Percentiles rank a stretch among this genome's conserved stretches.
These are phyloP conservation scores for Aspergillus mulundensis DNA, from an alignment of 495 filamentous ascomycete genomes.

Conservation along the genomic window DNA sequence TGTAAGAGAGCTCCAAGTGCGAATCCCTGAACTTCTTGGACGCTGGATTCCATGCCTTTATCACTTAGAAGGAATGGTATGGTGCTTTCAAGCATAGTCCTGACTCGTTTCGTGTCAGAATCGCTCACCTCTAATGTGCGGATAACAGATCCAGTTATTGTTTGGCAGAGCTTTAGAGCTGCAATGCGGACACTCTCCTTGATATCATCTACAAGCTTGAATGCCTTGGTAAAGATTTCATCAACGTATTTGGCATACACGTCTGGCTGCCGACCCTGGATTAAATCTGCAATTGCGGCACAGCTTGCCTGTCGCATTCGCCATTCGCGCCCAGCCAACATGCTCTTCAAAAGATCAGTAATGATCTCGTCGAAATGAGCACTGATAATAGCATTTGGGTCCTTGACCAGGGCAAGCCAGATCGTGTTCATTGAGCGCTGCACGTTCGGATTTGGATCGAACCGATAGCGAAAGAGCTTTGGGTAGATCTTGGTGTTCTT, in stretches of 20 bases:
- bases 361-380: conserved; percentile 80
- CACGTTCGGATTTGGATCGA: conserved; percentile 90
- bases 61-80: conserved; percentile 89
- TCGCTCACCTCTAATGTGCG: conserved; percentile 79
- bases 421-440: conserved; percentile 95
- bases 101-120: conserved; percentile 61
- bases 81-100: conserved; percentile 73
- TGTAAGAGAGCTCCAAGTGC: conserved; percentile 73
- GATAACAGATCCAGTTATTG: conserved; percentile 75
- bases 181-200: conserved; percentile 83
- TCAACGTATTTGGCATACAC: conserved; percentile 80
- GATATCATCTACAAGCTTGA: conserved; percentile 86
- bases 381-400: conserved; percentile 67
- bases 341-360: conserved; percentile 75
- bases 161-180: conserved; percentile 75
- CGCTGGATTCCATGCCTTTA: conserved; percentile 80
- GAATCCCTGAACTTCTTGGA: conserved; percentile 75
- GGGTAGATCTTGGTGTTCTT: conserved; percentile 90
- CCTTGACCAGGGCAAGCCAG: conserved; percentile 88
- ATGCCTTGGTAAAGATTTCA: conserved; percentile 74
- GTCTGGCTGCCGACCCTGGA: conserved; percentile 68
- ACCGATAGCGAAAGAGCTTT: conserved; percentile 89
- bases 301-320: conserved; percentile 87
- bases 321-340: conserved; percentile 83
- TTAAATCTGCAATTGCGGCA: conserved; percentile 79